A percentile compares a stretch with the other conserved stretches of the same genome.
Evolutionary conservation across 2,329 filamentous ascomycete species (phyloP).

Genomic region (Chaetomiaceae sp.): DNA sequence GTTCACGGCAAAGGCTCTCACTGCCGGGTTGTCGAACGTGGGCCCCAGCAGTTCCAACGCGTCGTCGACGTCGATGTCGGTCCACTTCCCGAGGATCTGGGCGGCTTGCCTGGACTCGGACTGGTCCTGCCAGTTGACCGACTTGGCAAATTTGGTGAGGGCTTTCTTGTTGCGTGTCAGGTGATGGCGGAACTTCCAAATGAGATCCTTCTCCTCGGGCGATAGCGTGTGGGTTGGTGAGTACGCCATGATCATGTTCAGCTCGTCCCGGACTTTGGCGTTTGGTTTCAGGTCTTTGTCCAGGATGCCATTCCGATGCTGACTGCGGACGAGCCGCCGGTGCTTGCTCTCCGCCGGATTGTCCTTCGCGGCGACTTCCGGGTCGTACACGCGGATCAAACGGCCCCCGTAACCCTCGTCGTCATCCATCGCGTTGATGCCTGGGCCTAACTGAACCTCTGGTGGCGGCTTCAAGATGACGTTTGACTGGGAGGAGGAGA

Average conservation of each 20-base stretch:
- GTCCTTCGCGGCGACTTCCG: constrained; percentile 81
- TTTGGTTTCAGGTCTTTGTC: constrained; percentile 96
- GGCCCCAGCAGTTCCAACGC: constrained; percentile 90
- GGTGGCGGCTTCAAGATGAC: constrained; percentile 74
- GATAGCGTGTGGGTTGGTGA: constrained; percentile 85
- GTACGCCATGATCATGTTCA: constrained; percentile 87
- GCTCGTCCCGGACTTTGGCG: constrained; percentile 87
- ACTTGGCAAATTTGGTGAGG: constrained; percentile 96
- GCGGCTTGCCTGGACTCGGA: constrained; percentile 85
- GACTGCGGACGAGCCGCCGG: constrained; percentile 82
- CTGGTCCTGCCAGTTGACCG: constrained; percentile 86
- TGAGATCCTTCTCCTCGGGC: constrained; percentile 87
- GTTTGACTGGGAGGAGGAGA: constrained; percentile 60
- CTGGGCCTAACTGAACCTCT: constrained; percentile 84
- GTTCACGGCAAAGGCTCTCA: constrained; percentile 90
- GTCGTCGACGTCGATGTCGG: constrained; percentile 94
- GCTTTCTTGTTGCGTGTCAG: constrained; percentile 87
- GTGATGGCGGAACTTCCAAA: constrained; percentile 98
- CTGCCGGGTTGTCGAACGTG: constrained; percentile 80
- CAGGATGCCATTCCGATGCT: constrained; percentile 83
- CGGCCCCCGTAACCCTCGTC: constrained; percentile 50
- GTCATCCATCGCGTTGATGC: constrained; percentile 67
- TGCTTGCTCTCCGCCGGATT: constrained; percentile 97
- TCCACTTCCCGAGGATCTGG: constrained; percentile 88
- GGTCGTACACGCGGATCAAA: constrained; percentile 85